Conservation (phyloP, 1,139 yeast genomes). For the Tardiomyces depauwii region DNA sequence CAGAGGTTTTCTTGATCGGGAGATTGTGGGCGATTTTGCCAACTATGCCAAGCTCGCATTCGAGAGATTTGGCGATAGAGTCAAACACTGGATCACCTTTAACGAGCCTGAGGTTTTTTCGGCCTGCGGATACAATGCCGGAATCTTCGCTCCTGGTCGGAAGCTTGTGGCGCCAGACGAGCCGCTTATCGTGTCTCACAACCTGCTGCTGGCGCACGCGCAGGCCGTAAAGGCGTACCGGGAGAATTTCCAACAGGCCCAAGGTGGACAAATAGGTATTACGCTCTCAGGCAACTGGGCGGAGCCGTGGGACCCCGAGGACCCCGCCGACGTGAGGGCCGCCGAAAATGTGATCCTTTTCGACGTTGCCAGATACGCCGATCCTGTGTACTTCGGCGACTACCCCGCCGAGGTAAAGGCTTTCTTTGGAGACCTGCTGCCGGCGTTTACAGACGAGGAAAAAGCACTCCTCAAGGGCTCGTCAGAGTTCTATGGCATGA, state of each 20-base stretch:
- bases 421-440: conserved; percentile 13
- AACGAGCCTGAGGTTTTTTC: conserved; percentile 27
- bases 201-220: conserved; percentile 25
- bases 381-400: conserved; percentile 29
- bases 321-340: conserved; percentile 9
- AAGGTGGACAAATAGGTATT: neutral
- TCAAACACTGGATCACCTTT: conserved; percentile 26
- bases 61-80: conserved; percentile 27
- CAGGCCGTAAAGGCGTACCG: conserved; percentile 24
- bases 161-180: neutral
- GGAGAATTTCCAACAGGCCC: conserved; percentile 13
- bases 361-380: conserved; percentile 22
- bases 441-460: conserved; percentile 23
- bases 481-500: conserved; percentile 29
- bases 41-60: conserved; percentile 26
- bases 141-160: neutral
- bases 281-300: conserved; percentile 12
- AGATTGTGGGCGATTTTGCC: conserved; percentile 26
- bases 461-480: conserved; percentile 17
- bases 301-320: conserved; percentile 13
- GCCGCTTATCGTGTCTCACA: conserved; percentile 1
- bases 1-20: conserved; percentile 23
- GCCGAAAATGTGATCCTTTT: conserved; percentile 6
- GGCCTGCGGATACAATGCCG: conserved; percentile 9
- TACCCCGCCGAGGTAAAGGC: conserved; percentile 24